Evolutionary conservation across 192 early-diverging fungal species (phyloP).

Genomic region (Entophlyctis luteolus): DNA sequence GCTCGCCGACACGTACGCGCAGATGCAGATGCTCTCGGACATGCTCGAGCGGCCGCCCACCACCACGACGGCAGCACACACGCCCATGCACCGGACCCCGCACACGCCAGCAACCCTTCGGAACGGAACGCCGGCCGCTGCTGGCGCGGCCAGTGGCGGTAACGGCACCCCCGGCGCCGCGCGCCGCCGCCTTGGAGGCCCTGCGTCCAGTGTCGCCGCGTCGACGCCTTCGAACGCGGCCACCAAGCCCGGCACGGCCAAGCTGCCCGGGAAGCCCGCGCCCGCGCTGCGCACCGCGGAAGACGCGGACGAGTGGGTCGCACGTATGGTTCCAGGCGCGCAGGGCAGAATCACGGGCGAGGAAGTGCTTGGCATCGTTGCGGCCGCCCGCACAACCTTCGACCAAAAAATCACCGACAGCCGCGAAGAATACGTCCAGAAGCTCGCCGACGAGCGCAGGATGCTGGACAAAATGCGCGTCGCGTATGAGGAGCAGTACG

Average conservation of each 20-base stretch:
- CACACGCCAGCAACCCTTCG: too few relatives aligned
- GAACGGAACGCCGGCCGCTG: background rate
- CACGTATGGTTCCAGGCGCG: background rate
- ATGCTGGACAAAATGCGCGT: background rate
- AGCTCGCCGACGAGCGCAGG: slow-evolving; percentile 3
- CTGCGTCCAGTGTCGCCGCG: background rate
- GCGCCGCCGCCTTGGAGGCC: too few relatives aligned
- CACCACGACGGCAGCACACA: background rate
- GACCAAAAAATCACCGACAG: background rate
- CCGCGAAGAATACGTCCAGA: background rate
- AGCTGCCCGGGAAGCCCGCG: background rate
- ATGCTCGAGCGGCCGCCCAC: background rate
- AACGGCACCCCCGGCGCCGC: too few relatives aligned
- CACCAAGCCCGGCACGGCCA: background rate
- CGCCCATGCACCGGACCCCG: too few relatives aligned
- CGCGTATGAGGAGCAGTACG: slow-evolving; percentile 11
- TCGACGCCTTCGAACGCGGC: background rate
- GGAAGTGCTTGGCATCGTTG: slow-evolving; percentile 5
- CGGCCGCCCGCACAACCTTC: background rate
- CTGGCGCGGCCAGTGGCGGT: background rate
- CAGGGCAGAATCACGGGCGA: slow-evolving; percentile 5
- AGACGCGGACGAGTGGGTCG: slow-evolving; percentile 15
- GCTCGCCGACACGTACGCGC: slow-evolving; percentile 1
- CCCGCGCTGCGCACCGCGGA: background rate
- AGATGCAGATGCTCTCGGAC: slow-evolving; percentile 2